Conservation (phyloP, 2,329 filamentous ascomycete genomes). For the Harringtonia aguacate region DNA sequence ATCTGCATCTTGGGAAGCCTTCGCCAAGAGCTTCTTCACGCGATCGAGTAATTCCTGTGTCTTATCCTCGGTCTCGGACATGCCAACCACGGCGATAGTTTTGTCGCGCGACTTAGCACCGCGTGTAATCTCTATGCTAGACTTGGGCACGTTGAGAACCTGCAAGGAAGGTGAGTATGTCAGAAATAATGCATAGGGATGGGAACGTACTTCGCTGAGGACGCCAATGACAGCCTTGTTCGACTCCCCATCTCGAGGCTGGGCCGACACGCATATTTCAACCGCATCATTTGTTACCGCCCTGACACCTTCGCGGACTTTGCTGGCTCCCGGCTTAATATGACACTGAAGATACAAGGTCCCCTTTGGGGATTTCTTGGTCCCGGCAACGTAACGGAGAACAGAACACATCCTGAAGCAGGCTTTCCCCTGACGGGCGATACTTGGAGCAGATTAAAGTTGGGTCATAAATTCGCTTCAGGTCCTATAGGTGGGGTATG, state of each 20-base stretch:
- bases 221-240: constrained; percentile 56
- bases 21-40: constrained; percentile 3
- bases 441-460: too few relatives aligned
- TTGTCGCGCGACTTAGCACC: constrained; percentile 57
- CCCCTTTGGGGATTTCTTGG: constrained; percentile 32
- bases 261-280: constrained; percentile 55
- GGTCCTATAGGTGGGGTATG: constrained; percentile 6
- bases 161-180: constrained; percentile 15
- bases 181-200: background rate
- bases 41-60: constrained; percentile 4
- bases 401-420: constrained; percentile 11
- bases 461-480: background rate
- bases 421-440: too few relatives aligned
- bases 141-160: constrained; percentile 51
- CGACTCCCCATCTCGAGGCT: constrained; percentile 55
- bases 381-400: constrained; percentile 35
- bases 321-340: constrained; percentile 56
- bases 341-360: constrained; percentile 52
- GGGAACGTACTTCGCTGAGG: constrained; percentile 43
- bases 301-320: constrained; percentile 48
- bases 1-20: background rate
- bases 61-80: constrained; percentile 4
- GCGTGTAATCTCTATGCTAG: constrained; percentile 49
- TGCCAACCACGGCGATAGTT: constrained; percentile 34
- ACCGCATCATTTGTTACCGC: constrained; percentile 45